Base-by-base conservation (phyloP, 2,329 filamentous ascomycete species). In the Sclerotinia nivalis region DNA sequence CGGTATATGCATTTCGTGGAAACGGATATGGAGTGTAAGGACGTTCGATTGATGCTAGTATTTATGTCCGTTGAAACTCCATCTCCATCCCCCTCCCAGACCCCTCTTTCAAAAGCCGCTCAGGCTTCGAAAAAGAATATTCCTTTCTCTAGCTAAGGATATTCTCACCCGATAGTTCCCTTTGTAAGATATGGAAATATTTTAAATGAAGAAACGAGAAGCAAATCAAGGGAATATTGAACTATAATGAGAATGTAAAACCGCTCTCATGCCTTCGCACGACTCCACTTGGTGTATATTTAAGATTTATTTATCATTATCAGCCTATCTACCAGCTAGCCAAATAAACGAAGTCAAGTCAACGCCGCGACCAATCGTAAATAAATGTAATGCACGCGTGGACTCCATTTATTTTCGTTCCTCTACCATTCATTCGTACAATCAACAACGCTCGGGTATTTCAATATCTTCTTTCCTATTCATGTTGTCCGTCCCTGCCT, bases 361-460 rank as follows among this genome's bases (percentile, higher is more conserved):
- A 65, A 65, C 61, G 61, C 61, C 47, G 22, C 34, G 34, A 34
- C 34, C 47, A 25, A 28, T 20, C n/a, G 34, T 65, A 43, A 40
- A 37, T 15, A 52, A 37, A 40, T 8, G 20, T 7, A 25, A 59
- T 59, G 22, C 55, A 43, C 22, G 47, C 61, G 47, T 28, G 18
- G 50, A 65, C 47, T 65, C 61, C 61, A 22, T 54, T 65, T 52
- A 22, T 1, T 8, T 37, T 65, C 31, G 31, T 52, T 52, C 47
- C 34, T 28, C 49, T 28, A 22, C 61, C 47, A 65, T 65, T 9
- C 61, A 64, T 64, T 64, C 47, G 22, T 65, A 28, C 47, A 52
- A 28, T 52, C 34, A 37, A 28, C 47, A 65, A 52, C 47, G 31
- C 47, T 65, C 34, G 61, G 61, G 61, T 65, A 65, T 65, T 65